phyloP scores from a whole-genome alignment of 495 filamentous ascomycete species.

The Talaromyces proteolyticus region DNA sequence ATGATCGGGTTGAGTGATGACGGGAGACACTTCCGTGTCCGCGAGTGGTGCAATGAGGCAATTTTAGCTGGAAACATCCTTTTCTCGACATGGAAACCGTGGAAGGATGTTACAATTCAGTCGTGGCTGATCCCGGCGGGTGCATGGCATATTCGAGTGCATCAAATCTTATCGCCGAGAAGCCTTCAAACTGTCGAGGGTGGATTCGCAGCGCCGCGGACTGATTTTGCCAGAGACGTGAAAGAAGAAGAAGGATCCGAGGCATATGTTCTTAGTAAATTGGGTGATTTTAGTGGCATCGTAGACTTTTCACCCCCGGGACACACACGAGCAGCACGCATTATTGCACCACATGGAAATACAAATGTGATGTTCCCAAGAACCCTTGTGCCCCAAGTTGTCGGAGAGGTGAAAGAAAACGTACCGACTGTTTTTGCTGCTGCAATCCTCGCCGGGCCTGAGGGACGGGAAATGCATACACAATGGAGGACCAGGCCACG shows the following conservation, averaged over 20 bases:
- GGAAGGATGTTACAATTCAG: slow-evolving; percentile 55
- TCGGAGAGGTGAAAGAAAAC: background rate
- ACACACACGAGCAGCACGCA: background rate
- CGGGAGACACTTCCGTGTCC: slow-evolving; percentile 1
- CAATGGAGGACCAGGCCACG: background rate
- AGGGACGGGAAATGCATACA: background rate
- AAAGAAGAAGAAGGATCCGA: background rate
- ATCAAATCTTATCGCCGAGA: slow-evolving; percentile 51
- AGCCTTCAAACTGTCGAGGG: slow-evolving; percentile 65
- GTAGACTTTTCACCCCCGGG: background rate
- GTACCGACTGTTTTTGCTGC: background rate
- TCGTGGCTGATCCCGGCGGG: slow-evolving; percentile 59
- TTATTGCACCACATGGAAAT: background rate
- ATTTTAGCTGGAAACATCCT: slow-evolving; percentile 27
- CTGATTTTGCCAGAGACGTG: background rate
- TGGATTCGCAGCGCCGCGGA: slow-evolving; percentile 42
- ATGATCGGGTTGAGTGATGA: slow-evolving; percentile 74
- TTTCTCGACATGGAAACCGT: slow-evolving; percentile 62
- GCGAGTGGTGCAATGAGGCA: background rate
- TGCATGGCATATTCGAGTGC: slow-evolving; percentile 61
- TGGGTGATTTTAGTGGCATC: background rate
- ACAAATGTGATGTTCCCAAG: background rate
- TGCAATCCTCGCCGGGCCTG: background rate
- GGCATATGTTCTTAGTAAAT: background rate
- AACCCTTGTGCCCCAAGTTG: background rate